Evolutionary conservation across 345 rosid genomes (phyloP).

Genomic region (Dovyalis caffra): DNA sequence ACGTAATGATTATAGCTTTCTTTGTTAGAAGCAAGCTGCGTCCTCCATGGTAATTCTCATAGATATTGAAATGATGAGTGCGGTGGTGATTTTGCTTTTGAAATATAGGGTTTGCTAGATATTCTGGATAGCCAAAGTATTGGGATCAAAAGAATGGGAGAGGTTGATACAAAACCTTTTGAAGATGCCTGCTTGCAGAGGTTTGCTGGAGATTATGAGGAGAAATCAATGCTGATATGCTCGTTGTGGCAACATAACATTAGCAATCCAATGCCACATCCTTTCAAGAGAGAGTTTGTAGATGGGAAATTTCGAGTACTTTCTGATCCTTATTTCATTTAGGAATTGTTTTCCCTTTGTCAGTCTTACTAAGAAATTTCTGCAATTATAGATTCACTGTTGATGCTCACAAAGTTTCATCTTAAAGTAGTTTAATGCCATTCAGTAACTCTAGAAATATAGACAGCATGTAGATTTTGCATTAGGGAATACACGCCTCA

Average conservation of each 20-base stretch:
- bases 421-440: too few relatives aligned
- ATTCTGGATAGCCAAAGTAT: background rate
- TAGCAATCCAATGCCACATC: constrained; percentile 11
- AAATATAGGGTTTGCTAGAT: background rate
- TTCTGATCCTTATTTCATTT: background rate
- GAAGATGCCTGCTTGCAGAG: background rate
- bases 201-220: constrained; percentile 2
- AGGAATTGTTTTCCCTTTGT: background rate
- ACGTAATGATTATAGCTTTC: too few relatives aligned
- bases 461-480: too few relatives aligned
- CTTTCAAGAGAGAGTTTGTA: background rate
- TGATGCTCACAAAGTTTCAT: too few relatives aligned
- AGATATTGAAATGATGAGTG: too few relatives aligned
- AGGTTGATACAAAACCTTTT: background rate
- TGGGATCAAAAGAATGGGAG: constrained; percentile 28
- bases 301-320: background rate
- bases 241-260: constrained; percentile 14
- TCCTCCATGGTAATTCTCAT: too few relatives aligned
- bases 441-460: too few relatives aligned
- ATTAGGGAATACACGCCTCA: too few relatives aligned
- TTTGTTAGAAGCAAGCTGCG: too few relatives aligned
- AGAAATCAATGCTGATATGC: background rate
- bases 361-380: too few relatives aligned
- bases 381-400: too few relatives aligned
- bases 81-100: background rate